Percentiles rank a stretch among this genome's conserved stretches.
phyloP scores from a whole-genome alignment of 192 early-diverging fungal genomes.

The Umbelopsis ramanniana region DNA sequence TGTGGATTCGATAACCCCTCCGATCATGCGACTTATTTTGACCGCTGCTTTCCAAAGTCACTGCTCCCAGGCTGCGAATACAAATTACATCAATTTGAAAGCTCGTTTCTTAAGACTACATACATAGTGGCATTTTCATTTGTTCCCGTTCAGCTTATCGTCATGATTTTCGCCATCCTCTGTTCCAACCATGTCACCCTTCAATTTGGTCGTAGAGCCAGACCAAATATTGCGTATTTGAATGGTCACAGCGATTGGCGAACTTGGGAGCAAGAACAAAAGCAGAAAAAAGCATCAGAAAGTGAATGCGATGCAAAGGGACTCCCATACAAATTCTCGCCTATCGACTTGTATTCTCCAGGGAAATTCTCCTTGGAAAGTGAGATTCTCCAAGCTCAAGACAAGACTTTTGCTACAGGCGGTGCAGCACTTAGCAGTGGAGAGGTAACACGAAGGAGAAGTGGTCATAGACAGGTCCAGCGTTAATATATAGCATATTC shows the following conservation, averaged over 20 bases:
- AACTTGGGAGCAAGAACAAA: conserved; percentile 14
- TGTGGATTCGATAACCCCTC: conserved; percentile 43
- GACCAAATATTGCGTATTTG: conserved; percentile 22
- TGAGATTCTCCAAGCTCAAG: background rate
- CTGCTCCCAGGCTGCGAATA: conserved; percentile 43
- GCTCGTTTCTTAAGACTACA: conserved; percentile 24
- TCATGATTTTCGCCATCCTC: conserved; percentile 40
- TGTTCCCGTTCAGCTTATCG: conserved; percentile 38
- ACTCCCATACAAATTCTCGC: background rate
- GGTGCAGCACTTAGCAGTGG: background rate
- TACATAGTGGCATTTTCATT: conserved; percentile 38
- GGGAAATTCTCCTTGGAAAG: background rate
- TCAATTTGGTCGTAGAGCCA: conserved; percentile 18
- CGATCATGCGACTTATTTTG: conserved; percentile 40
- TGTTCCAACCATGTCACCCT: conserved; percentile 44
- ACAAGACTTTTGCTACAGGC: background rate
- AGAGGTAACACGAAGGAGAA: conserved; percentile 1
- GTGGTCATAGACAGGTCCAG: conserved; percentile 11
- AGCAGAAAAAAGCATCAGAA: background rate
- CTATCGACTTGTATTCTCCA: background rate
- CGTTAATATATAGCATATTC: background rate
- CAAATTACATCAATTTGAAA: conserved; percentile 39
- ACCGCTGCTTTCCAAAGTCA: conserved; percentile 43
- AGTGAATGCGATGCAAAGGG: conserved; percentile 11
- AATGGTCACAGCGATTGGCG: conserved; percentile 14